Conservation (phyloP, 2,329 filamentous ascomycete species). For the Penicillium sp. region DNA sequence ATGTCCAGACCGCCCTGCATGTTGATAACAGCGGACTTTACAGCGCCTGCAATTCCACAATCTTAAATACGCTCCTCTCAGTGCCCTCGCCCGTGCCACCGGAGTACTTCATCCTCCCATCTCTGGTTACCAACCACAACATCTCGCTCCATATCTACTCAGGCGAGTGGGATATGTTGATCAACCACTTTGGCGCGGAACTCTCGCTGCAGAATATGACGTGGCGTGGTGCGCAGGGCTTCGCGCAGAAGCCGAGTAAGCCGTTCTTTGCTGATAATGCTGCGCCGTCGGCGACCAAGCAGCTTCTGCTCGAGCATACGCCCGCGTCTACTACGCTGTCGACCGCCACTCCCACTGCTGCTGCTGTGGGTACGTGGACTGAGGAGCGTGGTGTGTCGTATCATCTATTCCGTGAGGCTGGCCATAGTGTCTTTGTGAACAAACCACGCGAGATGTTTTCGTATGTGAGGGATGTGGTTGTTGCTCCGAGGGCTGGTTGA, state of each 20-base stretch:
- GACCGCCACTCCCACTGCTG: background rate
- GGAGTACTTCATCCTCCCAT: slow-evolving; percentile 28
- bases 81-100: slow-evolving; percentile 21
- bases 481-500: slow-evolving; percentile 11
- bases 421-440: slow-evolving; percentile 28
- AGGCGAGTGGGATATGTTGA: slow-evolving; percentile 32
- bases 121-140: slow-evolving; percentile 25
- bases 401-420: slow-evolving; percentile 30
- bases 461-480: slow-evolving; percentile 31
- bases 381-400: slow-evolving; percentile 31
- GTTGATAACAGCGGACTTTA: slow-evolving; percentile 17
- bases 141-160: slow-evolving; percentile 32
- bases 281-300: slow-evolving; percentile 4
- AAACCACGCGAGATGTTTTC: slow-evolving; percentile 30
- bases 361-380: slow-evolving; percentile 26
- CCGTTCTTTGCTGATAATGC: slow-evolving; percentile 24
- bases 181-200: slow-evolving; percentile 33
- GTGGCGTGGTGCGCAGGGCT: slow-evolving; percentile 32
- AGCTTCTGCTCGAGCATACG: background rate
- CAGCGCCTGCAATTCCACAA: slow-evolving; percentile 26
- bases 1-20: slow-evolving; percentile 30
- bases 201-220: slow-evolving; percentile 37
- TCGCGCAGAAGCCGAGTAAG: slow-evolving; percentile 21
- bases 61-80: slow-evolving; percentile 21
- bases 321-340: background rate